These are phyloP conservation scores for Pseudogymnoascus sp. DNA, from an alignment of 2,329 filamentous ascomycete genomes.

Conservation along the genomic window DNA sequence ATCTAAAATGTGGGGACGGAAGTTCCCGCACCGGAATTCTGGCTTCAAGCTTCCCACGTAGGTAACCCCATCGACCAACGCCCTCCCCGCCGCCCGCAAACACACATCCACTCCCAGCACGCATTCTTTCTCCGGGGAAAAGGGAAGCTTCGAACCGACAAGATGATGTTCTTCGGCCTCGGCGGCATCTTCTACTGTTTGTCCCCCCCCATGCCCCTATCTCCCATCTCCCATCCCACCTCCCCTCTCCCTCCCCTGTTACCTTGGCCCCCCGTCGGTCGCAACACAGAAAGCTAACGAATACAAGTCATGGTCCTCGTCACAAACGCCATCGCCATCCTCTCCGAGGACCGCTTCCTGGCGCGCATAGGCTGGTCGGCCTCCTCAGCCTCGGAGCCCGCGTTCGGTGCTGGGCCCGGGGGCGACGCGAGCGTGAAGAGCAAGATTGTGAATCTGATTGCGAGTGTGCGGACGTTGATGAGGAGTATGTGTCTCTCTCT, in stretches of 20 bases:
- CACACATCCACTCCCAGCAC: background rate
- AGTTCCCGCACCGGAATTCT: constrained; percentile 9
- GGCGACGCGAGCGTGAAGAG: constrained; percentile 75
- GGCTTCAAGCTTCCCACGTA: constrained; percentile 5
- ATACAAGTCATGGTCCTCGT: constrained; percentile 64
- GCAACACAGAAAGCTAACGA: too few relatives aligned
- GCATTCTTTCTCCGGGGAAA: background rate
- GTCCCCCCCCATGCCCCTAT: too few relatives aligned
- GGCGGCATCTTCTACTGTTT: constrained; percentile 67
- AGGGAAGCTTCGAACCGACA: constrained; percentile 23
- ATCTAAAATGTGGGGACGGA: background rate
- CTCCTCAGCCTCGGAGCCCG: constrained; percentile 56
- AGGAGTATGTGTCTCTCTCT: constrained; percentile 56
- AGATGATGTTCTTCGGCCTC: constrained; percentile 63
- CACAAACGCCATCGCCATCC: constrained; percentile 86
- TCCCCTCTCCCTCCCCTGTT: background rate
- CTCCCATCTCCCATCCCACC: constrained; percentile 12
- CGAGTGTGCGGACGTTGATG: constrained; percentile 85
- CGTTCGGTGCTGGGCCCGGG: constrained; percentile 59
- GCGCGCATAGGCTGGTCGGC: constrained; percentile 77
- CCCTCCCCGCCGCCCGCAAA: background rate
- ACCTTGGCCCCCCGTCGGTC: too few relatives aligned
- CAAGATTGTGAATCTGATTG: constrained; percentile 82
- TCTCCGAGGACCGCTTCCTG: constrained; percentile 92
- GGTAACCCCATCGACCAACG: constrained; percentile 15